Percentiles rank a stretch among this genome's conserved stretches.
phyloP scores from a whole-genome alignment of 768 basidiomycete genomes.

The Epithele typhae region DNA sequence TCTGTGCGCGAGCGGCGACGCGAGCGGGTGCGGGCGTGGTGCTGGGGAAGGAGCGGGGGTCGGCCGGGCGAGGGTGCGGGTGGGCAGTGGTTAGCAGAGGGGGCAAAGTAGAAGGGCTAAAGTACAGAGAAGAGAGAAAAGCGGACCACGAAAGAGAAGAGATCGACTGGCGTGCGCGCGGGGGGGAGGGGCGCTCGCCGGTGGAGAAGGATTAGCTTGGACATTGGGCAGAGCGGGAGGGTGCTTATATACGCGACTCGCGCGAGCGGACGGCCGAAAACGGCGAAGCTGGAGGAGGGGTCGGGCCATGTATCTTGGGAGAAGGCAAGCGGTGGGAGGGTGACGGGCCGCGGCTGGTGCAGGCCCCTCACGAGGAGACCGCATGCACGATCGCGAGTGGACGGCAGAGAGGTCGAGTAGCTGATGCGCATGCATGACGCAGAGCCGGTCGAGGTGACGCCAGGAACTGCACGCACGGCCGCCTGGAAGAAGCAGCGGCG shows the following conservation, averaged over 20 bases:
- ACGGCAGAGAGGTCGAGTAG: too few relatives aligned
- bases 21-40: too few relatives aligned
- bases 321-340: not conserved
- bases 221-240: slow-evolving; percentile 2
- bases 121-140: slow-evolving; percentile 8
- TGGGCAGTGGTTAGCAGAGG: not conserved
- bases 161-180: slow-evolving; percentile 2
- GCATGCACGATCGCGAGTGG: too few relatives aligned
- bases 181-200: not conserved
- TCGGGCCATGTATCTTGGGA: too few relatives aligned
- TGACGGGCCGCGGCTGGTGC: not conserved
- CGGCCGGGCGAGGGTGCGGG: not conserved
- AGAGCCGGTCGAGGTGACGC: too few relatives aligned
- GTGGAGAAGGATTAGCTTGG: slow-evolving; percentile 7
- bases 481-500: too few relatives aligned
- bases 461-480: too few relatives aligned
- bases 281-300: too few relatives aligned
- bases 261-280: not conserved
- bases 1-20: slow-evolving; percentile 38
- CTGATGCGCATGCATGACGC: too few relatives aligned
- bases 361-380: too few relatives aligned
- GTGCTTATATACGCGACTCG: slow-evolving; percentile 12
- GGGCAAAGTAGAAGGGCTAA: not conserved
- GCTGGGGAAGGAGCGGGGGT: too few relatives aligned
- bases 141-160: slow-evolving; percentile 1